These are phyloP conservation scores for Cercospora sp. DNA, from an alignment of 2,329 filamentous ascomycete species.

Conservation along the genomic window DNA sequence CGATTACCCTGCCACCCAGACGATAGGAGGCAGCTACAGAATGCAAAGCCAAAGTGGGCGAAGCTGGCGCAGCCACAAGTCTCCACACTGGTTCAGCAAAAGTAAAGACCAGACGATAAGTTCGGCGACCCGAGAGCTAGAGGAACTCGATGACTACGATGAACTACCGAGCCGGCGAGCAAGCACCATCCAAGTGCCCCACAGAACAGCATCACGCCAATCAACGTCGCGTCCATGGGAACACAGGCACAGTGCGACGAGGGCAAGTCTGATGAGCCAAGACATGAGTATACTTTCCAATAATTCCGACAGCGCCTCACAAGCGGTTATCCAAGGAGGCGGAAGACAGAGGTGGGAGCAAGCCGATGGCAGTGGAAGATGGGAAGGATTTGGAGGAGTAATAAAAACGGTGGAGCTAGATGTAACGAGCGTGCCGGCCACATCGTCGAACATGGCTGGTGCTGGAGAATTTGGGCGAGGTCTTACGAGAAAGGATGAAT, in stretches of 20 bases:
- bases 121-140: slow-evolving; percentile 7
- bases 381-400: slow-evolving; percentile 22
- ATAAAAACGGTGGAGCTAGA: slow-evolving; percentile 22
- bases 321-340: slow-evolving; percentile 14
- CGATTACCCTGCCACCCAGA: slow-evolving; percentile 13
- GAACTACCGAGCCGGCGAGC: slow-evolving; percentile 7
- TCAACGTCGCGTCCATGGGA: neutral
- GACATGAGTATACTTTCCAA: slow-evolving; percentile 6
- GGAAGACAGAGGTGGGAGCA: slow-evolving; percentile 19
- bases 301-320: neutral
- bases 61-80: slow-evolving; percentile 14
- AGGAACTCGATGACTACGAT: slow-evolving; percentile 6
- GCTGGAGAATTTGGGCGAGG: slow-evolving; percentile 18
- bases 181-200: slow-evolving; percentile 3
- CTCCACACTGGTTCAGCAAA: slow-evolving; percentile 8
- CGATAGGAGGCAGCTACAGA: slow-evolving; percentile 17
- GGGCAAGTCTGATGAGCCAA: slow-evolving; percentile 9
- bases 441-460: slow-evolving; percentile 3
- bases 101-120: slow-evolving; percentile 2
- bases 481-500: slow-evolving; percentile 20
- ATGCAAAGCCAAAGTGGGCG: slow-evolving; percentile 5
- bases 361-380: slow-evolving; percentile 14
- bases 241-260: neutral
- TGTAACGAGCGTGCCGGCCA: slow-evolving; percentile 13
- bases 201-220: neutral